Base-by-base conservation (phyloP, 2,329 filamentous ascomycete genomes). In the Aspergillus aculeatinus region DNA sequence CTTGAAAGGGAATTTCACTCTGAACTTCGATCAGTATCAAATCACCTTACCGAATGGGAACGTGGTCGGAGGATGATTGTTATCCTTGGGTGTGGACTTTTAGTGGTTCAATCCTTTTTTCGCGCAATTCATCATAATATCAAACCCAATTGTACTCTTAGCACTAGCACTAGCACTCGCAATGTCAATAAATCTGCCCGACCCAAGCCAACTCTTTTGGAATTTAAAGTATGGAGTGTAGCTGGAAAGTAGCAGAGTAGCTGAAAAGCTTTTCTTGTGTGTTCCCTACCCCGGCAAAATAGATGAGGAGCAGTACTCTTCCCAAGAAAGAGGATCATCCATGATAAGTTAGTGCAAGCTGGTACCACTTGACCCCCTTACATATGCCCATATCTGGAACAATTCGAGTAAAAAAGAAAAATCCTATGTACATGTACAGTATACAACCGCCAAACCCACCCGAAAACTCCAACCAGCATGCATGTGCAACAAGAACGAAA, bases 21-120 rank as follows among this genome's bases (percentile, higher is more conserved):
- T 77, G 53, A 64, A 77, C 55, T 79, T 78, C 64, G 65, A 68
- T 44, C 69, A 69, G 5, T 74, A 73, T 59, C 70, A 67, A 9
- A 78, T 79, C 52, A 72, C 58, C 12, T 51, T 56, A n/a, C 59
- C 58, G 10, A 57, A 59, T 42, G 64, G 64, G 14, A 49, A 63
- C 33, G 66, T 69, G 11, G 63, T 74, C 7, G 23, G 33, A 33
- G 27, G 58, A 55, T 51, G n/a, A 23, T 16, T n/a, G 1, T 5
- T 23, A 23, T 23, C 23, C 23, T 4, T 25, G 19, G 33, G 12
- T n/a, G 25, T 33, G 29, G 7, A 23, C 7, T 10, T 9, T 29
- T 29, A 29, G 27, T 29, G 27, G 27, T 29, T 39, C 44, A 21
- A 25, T 16, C 31, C n/a, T 51, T n/a, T 23, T n/a, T 23, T 35